A percentile compares a stretch with the other conserved stretches of the same genome.
phyloP scores from a whole-genome alignment of 2,329 filamentous ascomycete species.

The Aspergillus spinulosporus region DNA sequence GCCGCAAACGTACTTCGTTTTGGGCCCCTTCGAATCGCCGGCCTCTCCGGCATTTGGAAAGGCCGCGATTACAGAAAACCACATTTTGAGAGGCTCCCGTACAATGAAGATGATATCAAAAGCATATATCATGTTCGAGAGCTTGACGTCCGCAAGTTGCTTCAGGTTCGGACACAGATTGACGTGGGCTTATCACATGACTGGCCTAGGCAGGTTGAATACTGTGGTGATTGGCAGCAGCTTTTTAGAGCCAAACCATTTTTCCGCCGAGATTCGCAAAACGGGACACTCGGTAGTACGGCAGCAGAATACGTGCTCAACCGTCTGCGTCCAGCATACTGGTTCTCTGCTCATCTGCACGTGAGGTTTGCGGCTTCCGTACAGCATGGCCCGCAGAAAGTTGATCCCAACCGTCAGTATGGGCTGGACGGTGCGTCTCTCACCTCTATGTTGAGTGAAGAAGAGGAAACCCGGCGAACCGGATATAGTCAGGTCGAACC shows the following conservation, averaged over 20 bases:
- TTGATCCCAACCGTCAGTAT: conserved; percentile 15
- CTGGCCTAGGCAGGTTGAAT: conserved; percentile 85
- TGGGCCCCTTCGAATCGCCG: conserved; percentile 83
- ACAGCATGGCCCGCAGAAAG: conserved; percentile 43
- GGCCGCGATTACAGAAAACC: conserved; percentile 79
- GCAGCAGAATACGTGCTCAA: conserved; percentile 81
- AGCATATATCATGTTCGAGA: conserved; percentile 89
- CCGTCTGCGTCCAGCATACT: conserved; percentile 75
- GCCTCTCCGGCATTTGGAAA: conserved; percentile 94
- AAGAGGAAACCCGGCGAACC: not conserved
- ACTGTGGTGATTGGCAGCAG: conserved; percentile 66
- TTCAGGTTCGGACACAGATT: conserved; percentile 81
- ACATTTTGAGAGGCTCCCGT: conserved; percentile 84
- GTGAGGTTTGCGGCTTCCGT: conserved; percentile 74
- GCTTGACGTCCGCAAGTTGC: conserved; percentile 83
- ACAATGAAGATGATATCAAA: conserved; percentile 71
- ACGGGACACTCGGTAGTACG: conserved; percentile 73
- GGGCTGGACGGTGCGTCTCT: conserved; percentile 25
- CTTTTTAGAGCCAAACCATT: conserved; percentile 73
- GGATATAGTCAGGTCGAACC: not conserved
- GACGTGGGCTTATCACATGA: conserved; percentile 93
- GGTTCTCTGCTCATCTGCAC: conserved; percentile 94
- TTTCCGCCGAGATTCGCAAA: conserved; percentile 73
- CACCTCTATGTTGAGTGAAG: conserved; percentile 14
- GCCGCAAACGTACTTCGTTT: conserved; percentile 84